Evolutionary conservation across 345 rosid species (phyloP).

Genomic region (Syzygium oleosum): DNA sequence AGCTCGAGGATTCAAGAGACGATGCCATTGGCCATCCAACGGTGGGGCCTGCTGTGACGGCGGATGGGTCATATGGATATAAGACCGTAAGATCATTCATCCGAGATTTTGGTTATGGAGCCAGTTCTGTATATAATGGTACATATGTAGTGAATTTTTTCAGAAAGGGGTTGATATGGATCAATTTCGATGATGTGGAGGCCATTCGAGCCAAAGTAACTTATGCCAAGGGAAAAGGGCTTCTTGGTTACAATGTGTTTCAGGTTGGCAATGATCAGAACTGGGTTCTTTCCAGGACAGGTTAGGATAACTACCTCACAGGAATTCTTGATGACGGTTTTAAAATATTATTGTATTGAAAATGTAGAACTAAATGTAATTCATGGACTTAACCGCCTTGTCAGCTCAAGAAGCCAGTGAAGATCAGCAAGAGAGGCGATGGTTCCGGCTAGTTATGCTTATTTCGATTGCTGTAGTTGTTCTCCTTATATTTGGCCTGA

Average conservation of each 20-base stretch:
- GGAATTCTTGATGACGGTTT: neutral
- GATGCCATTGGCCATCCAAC: conserved; percentile 14
- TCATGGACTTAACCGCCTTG: neutral
- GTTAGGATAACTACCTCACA: neutral
- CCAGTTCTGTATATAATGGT: conserved; percentile 12
- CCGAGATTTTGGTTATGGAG: conserved; percentile 12
- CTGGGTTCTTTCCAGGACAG: conserved; percentile 34
- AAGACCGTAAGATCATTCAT: conserved; percentile 10
- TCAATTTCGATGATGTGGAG: conserved; percentile 35
- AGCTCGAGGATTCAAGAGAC: neutral
- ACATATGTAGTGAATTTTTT: conserved; percentile 18
- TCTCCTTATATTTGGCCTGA: neutral
- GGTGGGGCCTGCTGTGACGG: neutral
- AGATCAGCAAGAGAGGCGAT: conserved; percentile 1
- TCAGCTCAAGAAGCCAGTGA: conserved; percentile 17
- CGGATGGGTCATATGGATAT: conserved; percentile 11
- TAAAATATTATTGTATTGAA: neutral
- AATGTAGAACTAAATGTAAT: neutral
- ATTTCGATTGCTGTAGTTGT: conserved; percentile 11
- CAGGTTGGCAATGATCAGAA: conserved; percentile 19
- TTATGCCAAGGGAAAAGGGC: conserved; percentile 25
- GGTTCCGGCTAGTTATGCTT: conserved; percentile 7
- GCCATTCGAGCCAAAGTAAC: conserved; percentile 22
- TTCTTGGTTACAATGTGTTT: conserved; percentile 32
- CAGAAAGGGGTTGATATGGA: conserved; percentile 16